Base-by-base conservation (phyloP, 2,329 filamentous ascomycete species). In the Aspergillus clavatus region DNA sequence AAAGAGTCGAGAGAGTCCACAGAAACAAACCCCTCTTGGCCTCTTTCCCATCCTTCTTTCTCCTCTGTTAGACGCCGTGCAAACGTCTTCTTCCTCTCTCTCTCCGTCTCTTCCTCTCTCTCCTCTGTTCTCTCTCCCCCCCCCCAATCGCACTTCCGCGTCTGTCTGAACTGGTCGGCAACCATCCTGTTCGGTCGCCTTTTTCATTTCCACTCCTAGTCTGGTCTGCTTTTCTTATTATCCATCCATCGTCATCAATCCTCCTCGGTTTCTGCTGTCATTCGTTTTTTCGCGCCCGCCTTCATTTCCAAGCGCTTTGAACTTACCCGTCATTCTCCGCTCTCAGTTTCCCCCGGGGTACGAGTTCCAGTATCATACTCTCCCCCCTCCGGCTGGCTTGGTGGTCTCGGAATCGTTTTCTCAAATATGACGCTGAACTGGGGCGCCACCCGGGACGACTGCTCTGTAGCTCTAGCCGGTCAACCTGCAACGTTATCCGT, bases 361-460 rank as follows among this genome's bases (percentile, higher is more conserved):
- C 40, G 40, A 33, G n/a, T 28, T 46, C 36, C 44, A 28, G 43
- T 48, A 51, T 50, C 46, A 43, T n/a, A n/a, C n/a, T n/a, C n/a
- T n/a, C n/a, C 45, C 45, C 52, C 23, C 23, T 44, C 45, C 52
- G 35, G 47, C 43, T 47, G 50, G 47, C 42, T 40, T 46, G 48
- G 45, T 52, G 42, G 48, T 50, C 47, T 46, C 46, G 5, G 23
- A 38, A 48, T 46, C 29, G 43, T 38, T 31, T 23, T 51, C 55
- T 59, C 50, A 55, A 65, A 65, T 58, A 68, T 69, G 65, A 62
- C 63, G 57, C 51, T 59, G 56, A 56, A 61, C 58, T 54, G 53
- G 60, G 62, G 58, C 61, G 58, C 62, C 60, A 65, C 59, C 62
- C 61, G 61, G 58, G 54, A 62, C 56, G 59, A 62, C 59, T 63